Evolutionary conservation across 179 eudicot genomes (phyloP), one percentile per base, ranked within the genome.

Genomic region (Amaranthus tricolor): DNA sequence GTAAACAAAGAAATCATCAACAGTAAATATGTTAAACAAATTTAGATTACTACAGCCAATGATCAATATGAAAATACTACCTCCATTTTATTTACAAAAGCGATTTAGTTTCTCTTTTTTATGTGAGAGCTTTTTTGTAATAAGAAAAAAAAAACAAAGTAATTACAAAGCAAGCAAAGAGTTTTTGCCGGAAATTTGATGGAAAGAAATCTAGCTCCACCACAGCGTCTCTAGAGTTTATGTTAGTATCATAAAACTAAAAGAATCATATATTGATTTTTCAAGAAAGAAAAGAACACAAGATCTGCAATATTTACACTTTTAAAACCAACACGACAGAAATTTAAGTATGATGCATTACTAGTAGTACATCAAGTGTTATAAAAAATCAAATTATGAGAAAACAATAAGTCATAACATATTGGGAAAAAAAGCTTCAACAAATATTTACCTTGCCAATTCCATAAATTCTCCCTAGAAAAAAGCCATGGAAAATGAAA

Each of bases 1-100:
- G 87, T 70, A 47, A 19, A 76, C 70, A 70, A 31, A 62, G 7
- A 66, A 40, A 19, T 53, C 52, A 72, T 75, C 68, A 78, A 47
- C 44, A 49, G 56, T 15, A 62, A 31, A 47, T 57, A 17, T 63
- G 17, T 17, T n/a, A 40, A 6, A 15, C 19, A 55, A 6, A 49
- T 62, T 51, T 7, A 51, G 56, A 58, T 48, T 53, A 9, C 20
- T 31, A 31, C 0, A 69, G 4, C 2, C 49, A 68, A 52, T 52
- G 14, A 7, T 53, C 5, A 21, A 31, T 15, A 68, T 15, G 40
- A 31, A 31, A 31, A 14, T 69, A 69, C 61, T 52, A 8, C 21
- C 40, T 31, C 40, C 40, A 31, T 24, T 24, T 24, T 24, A 24
- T 24, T 24, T 24, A 24, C 31, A 24, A 24, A 24, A 31, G 40